A percentile compares a stretch with the other conserved stretches of the same genome.
Evolutionary conservation across 2,329 filamentous ascomycete genomes (phyloP).

Genomic region (Epichloe coenophiala): DNA sequence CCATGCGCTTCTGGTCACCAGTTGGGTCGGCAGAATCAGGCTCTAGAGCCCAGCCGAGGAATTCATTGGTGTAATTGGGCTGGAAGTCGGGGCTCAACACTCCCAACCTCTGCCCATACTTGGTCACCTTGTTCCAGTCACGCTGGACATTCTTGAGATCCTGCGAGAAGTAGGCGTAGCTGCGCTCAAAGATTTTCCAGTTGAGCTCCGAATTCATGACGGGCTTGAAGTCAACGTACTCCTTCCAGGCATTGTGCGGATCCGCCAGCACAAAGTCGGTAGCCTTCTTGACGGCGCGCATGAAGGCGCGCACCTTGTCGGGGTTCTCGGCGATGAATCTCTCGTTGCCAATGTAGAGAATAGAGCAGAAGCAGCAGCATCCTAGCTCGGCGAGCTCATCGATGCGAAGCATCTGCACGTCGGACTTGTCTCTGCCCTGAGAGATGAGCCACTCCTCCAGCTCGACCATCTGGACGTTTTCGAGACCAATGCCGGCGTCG

Average conservation of each 20-base stretch:
- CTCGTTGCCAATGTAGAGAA: slow-evolving; percentile 71
- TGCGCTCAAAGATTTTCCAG: slow-evolving; percentile 68
- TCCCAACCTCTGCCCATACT: slow-evolving; percentile 60
- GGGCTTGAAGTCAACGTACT: slow-evolving; percentile 61
- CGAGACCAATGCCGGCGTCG: slow-evolving; percentile 62
- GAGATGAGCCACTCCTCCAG: slow-evolving; percentile 59
- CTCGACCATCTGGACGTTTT: slow-evolving; percentile 77
- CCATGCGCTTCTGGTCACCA: slow-evolving; percentile 66
- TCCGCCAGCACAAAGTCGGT: slow-evolving; percentile 57
- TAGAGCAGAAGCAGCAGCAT: slow-evolving; percentile 75
- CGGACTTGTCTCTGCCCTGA: slow-evolving; percentile 47
- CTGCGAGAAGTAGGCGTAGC: slow-evolving; percentile 61
- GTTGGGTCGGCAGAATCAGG: slow-evolving; percentile 51
- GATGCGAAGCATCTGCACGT: slow-evolving; percentile 71
- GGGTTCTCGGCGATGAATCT: slow-evolving; percentile 52
- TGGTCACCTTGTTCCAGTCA: slow-evolving; percentile 67
- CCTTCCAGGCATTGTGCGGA: slow-evolving; percentile 49
- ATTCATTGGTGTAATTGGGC: slow-evolving; percentile 65
- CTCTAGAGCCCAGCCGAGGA: slow-evolving; percentile 51
- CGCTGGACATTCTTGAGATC: slow-evolving; percentile 62
- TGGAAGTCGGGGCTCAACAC: slow-evolving; percentile 49
- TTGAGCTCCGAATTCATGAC: slow-evolving; percentile 55
- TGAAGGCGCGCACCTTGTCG: slow-evolving; percentile 52
- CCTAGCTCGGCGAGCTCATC: slow-evolving; percentile 67
- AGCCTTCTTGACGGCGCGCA: slow-evolving; percentile 60